Base-by-base conservation (phyloP, 1,284 basidiomycete genomes). In the Inonotus obliquus region DNA sequence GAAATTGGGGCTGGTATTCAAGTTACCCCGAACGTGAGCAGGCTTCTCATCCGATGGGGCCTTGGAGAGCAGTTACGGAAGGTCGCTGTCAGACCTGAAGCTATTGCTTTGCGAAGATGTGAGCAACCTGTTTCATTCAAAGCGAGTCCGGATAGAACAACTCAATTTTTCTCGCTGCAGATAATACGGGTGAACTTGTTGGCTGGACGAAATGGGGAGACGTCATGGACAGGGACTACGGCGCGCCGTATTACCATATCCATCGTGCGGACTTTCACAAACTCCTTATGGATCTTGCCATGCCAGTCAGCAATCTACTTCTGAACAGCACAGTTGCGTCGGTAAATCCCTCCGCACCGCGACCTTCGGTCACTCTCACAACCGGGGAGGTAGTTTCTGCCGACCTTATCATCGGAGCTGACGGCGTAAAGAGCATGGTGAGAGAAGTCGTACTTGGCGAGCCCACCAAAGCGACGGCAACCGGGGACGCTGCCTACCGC, bases 401-500 rank as follows among this genome's bases (percentile, higher is more conserved):
- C 0, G 82, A 85, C 66, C 65, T 84, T 17, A 71, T 85, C 29
- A 69, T 85, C 2, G 83, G 79, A 13, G 82, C 82, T 2, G 84
- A 85, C 67, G 84, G 84, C 14, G 75, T 76, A 19, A 71, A 81
- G 68, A 86, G 84, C 66, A 65, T 78, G 48, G 70, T 84, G 7
- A 79, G 86, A 56, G 73, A 78, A 47, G 71, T 76, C 7, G 79
- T 85, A 29, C 65, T 69, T 38, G 69, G 69, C 5, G 61, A 59
- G 3, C 65, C 65, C 7, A 67, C 65, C 37, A 60, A 64, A 45
- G 67, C 74, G 7, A 74, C 72, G 0, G 72, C 81, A 10, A 85
- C 84, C 0, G 84, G 83, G 1, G 84, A 87, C 66, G 80, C 83
- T 62, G 68, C 73, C 68, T 71, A 85, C 66, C 62, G 84, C 74